A percentile compares a stretch with the other conserved stretches of the same genome.
phyloP scores from a whole-genome alignment of 805 yeast genomes.

The Peterozyma toletana region DNA sequence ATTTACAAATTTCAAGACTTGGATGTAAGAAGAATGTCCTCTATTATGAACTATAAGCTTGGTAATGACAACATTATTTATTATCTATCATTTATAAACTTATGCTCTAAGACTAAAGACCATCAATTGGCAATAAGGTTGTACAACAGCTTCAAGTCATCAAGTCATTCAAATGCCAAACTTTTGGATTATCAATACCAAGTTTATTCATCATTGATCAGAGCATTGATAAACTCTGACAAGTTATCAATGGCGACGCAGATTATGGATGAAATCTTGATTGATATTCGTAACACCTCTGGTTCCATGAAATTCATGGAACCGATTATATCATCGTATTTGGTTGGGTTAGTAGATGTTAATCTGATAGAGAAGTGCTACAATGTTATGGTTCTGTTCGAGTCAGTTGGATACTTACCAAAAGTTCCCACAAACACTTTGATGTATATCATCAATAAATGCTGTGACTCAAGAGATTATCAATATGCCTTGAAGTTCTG shows the following conservation, averaged over 20 bases:
- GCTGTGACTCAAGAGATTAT: conserved; percentile 15
- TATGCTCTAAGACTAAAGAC: background rate
- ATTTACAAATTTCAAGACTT: conserved; percentile 12
- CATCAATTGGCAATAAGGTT: conserved; percentile 10
- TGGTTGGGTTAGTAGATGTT: conserved; percentile 18
- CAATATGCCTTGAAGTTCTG: conserved; percentile 19
- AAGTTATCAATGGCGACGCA: conserved; percentile 44
- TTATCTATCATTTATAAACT: background rate
- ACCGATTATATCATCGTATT: conserved; percentile 17
- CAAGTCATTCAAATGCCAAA: conserved; percentile 7
- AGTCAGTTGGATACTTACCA: conserved; percentile 24
- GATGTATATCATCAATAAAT: conserved; percentile 16
- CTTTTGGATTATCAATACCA: conserved; percentile 28
- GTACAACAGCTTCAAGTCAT: conserved; percentile 22
- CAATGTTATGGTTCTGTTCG: conserved; percentile 18
- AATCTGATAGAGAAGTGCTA: conserved; percentile 18
- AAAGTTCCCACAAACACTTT: conserved; percentile 20
- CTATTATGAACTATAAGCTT: conserved; percentile 19
- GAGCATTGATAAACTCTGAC: conserved; percentile 43
- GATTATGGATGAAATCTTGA: conserved; percentile 37
- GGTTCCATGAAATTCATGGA: conserved; percentile 7
- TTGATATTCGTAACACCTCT: conserved; percentile 17
- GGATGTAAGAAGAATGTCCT: conserved; percentile 18
- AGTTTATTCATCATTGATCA: conserved; percentile 44
- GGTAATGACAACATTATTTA: background rate